Evolutionary conservation across 2,329 filamentous ascomycete species (phyloP).

Genomic region (Metarhizium anisopliae): DNA sequence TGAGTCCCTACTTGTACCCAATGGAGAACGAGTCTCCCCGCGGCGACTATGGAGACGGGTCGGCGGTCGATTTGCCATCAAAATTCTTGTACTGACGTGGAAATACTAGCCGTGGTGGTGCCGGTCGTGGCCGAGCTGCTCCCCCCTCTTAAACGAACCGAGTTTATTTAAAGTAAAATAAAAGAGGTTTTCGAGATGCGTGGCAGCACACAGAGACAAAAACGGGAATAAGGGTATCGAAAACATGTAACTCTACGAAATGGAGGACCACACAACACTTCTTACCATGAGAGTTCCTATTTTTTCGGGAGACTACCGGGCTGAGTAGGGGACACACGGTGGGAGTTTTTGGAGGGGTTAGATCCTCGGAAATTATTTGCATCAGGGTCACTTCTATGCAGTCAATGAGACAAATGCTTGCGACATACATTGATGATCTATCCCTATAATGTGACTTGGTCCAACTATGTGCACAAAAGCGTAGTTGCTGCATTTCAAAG

Average conservation of each 20-base stretch:
- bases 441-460: neutral
- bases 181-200: constrained; percentile 29
- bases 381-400: constrained; percentile 33
- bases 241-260: constrained; percentile 37
- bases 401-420: constrained; percentile 24
- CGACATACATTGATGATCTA: constrained; percentile 1
- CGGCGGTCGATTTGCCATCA: neutral
- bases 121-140: constrained; percentile 75
- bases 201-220: constrained; percentile 18
- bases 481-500: too few species aligned
- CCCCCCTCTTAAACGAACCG: constrained; percentile 51
- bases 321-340: constrained; percentile 32
- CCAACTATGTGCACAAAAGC: too few species aligned
- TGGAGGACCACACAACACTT: constrained; percentile 25
- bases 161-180: constrained; percentile 22
- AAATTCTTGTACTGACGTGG: neutral
- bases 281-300: constrained; percentile 25
- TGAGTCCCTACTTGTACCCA: constrained; percentile 33
- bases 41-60: too few species aligned
- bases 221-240: constrained; percentile 19
- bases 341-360: constrained; percentile 35
- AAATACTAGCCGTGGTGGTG: constrained; percentile 63
- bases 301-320: constrained; percentile 14
- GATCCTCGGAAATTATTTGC: constrained; percentile 41
- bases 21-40: too few species aligned